Conservation (phyloP, 768 basidiomycete species). For the Calocera cornea region DNA sequence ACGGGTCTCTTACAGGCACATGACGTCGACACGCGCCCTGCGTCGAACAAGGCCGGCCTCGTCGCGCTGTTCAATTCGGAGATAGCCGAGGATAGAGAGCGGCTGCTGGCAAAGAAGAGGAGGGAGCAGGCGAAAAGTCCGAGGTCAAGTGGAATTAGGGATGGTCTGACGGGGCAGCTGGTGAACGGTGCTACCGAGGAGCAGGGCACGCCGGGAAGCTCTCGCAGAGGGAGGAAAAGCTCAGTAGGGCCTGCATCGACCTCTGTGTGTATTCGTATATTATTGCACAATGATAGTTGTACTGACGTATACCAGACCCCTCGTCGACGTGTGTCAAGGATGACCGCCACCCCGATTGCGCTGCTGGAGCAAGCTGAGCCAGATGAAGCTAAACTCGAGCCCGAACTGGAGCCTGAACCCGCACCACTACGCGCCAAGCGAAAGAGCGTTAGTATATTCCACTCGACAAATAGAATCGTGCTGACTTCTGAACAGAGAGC, state of each 20-base stretch:
- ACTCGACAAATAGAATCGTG: not conserved
- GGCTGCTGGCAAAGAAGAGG: slow-evolving; percentile 48
- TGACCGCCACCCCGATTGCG: not conserved
- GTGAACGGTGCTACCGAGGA: slow-evolving; percentile 24
- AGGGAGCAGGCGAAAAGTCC: slow-evolving; percentile 56
- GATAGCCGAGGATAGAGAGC: slow-evolving; percentile 44
- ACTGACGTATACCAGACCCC: not conserved
- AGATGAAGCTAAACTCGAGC: not conserved
- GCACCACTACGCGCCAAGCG: not conserved
- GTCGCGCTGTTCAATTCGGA: slow-evolving; percentile 66
- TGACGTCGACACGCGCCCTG: slow-evolving; percentile 56
- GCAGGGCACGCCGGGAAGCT: not conserved
- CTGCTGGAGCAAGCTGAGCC: not conserved
- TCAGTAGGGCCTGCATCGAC: not conserved
- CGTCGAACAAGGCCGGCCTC: slow-evolving; percentile 64
- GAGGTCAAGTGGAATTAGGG: slow-evolving; percentile 69
- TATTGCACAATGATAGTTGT: not conserved
- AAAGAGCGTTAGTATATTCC: not conserved
- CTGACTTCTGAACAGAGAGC: not conserved
- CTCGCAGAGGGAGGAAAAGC: not conserved
- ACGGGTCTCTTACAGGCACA: slow-evolving; percentile 66
- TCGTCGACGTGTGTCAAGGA: not conserved
- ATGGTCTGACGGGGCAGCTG: slow-evolving; percentile 67
- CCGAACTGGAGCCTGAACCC: not conserved
- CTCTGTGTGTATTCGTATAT: not conserved